Evolutionary conservation across 176 grass and related monocot species (phyloP).

Genomic region (Dendrocalamus sinicus): DNA sequence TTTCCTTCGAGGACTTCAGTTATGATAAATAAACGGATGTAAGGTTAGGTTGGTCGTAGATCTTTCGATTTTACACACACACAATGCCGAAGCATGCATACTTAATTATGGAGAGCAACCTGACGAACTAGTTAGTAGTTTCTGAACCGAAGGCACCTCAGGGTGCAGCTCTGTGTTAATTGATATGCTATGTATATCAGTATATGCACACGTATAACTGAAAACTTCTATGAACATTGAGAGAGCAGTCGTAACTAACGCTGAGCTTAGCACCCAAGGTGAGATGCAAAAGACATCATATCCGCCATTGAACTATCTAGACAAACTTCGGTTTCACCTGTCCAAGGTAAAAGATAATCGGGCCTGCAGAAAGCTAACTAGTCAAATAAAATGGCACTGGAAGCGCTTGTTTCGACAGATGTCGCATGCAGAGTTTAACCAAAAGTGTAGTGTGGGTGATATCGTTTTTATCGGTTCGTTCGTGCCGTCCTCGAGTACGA

Average conservation of each 20-base stretch:
- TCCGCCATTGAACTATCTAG: not conserved
- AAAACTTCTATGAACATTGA: not conserved
- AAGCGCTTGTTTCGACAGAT: conserved; percentile 7
- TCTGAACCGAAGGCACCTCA: not conserved
- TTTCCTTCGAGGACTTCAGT: not conserved
- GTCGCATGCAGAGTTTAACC: not conserved
- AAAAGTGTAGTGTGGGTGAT: not conserved
- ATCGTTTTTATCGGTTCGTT: conserved; percentile 22
- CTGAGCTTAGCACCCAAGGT: not conserved
- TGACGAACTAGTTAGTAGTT: not conserved
- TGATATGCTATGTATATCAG: not conserved
- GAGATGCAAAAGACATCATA: not conserved
- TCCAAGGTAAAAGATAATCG: conserved; percentile 11
- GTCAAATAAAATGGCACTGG: not conserved
- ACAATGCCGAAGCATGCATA: not conserved
- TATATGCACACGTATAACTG: no score
- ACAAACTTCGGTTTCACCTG: not conserved
- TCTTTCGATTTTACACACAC: conserved; percentile 4
- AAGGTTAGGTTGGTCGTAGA: conserved; percentile 1
- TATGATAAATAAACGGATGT: not conserved
- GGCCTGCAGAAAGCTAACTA: not conserved
- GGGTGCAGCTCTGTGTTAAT: not conserved
- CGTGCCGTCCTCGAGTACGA: conserved; percentile 9
- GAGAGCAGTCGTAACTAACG: no score
- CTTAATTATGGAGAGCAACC: not conserved